These are phyloP conservation scores for Paecilomyces formosus DNA, from an alignment of 2,329 filamentous ascomycete species.

Conservation along the genomic window DNA sequence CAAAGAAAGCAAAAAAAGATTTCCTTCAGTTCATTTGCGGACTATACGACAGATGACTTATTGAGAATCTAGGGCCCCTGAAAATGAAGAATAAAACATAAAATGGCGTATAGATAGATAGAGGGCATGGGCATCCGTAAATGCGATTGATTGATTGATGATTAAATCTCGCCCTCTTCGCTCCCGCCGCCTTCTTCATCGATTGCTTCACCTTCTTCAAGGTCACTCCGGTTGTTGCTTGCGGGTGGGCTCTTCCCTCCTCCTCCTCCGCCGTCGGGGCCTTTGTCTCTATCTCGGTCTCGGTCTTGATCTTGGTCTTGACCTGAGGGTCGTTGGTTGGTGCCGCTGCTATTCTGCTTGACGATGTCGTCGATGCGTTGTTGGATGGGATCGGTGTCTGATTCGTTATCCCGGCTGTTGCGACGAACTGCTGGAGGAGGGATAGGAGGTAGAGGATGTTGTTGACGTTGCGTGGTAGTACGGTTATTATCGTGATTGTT, in stretches of 20 bases:
- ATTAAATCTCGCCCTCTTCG: slow-evolving; percentile 33
- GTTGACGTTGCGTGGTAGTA: slow-evolving; percentile 9
- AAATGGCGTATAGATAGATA: neutral
- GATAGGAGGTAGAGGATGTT: slow-evolving; percentile 9
- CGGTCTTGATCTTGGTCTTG: slow-evolving; percentile 13
- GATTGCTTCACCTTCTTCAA: neutral
- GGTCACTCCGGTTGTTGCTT: slow-evolving; percentile 3
- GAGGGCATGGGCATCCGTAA: neutral
- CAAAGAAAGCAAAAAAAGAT: too few species aligned
- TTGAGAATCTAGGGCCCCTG: neutral
- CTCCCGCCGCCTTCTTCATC: slow-evolving; percentile 21
- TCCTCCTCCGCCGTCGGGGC: neutral
- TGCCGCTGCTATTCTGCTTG: slow-evolving; percentile 12
- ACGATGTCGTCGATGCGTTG: slow-evolving; percentile 31
- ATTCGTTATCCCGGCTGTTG: slow-evolving; percentile 1
- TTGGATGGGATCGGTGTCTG: slow-evolving; percentile 23
- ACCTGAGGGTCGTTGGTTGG: slow-evolving; percentile 3
- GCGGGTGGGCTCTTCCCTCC: neutral
- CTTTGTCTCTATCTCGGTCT: slow-evolving; percentile 4
- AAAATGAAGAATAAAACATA: neutral
- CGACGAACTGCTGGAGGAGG: slow-evolving; percentile 7
- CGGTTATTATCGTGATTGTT: slow-evolving; percentile 1
- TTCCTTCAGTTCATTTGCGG: neutral
- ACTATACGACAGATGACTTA: neutral
- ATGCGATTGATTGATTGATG: neutral